phyloP scores from a whole-genome alignment of 805 yeast genomes.

The Metschnikowia peoriensis region DNA sequence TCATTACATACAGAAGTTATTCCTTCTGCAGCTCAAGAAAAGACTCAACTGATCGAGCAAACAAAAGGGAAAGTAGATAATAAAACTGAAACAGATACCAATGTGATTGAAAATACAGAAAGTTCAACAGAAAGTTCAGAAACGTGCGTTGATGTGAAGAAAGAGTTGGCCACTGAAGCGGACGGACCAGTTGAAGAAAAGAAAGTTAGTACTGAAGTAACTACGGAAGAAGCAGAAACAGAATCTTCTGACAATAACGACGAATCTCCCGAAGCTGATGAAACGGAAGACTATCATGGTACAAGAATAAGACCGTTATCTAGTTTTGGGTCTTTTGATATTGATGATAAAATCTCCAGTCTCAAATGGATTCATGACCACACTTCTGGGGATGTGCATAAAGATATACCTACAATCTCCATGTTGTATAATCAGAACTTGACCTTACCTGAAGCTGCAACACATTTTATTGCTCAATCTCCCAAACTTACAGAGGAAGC shows the following conservation, averaged over 20 bases:
- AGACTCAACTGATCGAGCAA: no score
- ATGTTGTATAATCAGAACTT: conserved; percentile 1
- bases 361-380: conserved; percentile 1
- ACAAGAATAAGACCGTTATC: not conserved
- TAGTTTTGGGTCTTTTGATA: not conserved
- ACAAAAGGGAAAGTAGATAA: no score
- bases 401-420: not conserved
- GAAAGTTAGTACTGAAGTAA: no score
- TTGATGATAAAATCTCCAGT: not conserved
- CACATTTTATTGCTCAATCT: not conserved
- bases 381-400: not conserved
- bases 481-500: not conserved
- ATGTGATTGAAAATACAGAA: no score
- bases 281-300: not conserved
- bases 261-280: not conserved
- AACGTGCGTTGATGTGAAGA: no score
- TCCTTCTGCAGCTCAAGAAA: no score
- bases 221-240: not conserved
- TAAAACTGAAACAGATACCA: no score
- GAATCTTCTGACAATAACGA: not conserved
- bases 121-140: no score
- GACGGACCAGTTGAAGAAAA: no score
- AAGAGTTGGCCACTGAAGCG: no score
- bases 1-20: no score
- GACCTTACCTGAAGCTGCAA: not conserved